Evolutionary conservation across 257 asterid species (phyloP), one percentile per base, ranked within the genome.

Genomic region (Ilex aquifolium): DNA sequence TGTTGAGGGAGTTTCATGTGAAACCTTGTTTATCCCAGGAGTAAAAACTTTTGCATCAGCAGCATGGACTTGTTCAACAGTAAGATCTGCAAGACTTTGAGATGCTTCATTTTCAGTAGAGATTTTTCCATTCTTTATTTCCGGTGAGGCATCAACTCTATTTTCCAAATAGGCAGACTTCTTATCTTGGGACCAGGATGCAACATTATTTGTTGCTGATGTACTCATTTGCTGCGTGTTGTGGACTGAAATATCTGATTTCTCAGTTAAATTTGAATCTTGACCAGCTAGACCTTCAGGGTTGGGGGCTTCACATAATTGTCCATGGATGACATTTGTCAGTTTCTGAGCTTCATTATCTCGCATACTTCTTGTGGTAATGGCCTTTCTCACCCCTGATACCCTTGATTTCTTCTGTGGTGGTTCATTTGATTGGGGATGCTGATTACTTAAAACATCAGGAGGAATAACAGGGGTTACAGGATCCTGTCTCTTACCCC

Each of bases 401-500:
- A 81, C 86, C 72, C 95, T 82, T 32, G 90, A 73, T 79, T 82
- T 86, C 69, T 83, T 91, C 63, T 49, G 87, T 17, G 80, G 82
- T 62, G 84, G 82, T 68, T 78, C 90, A 76, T 64, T 55, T 50
- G 72, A 32, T 64, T 68, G 69, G 67, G 71, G 70, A 73, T 72
- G 86, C 80, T 72, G 83, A 75, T 67, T 76, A 68, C 73, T 42
- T 68, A 71, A 42, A 63, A 68, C 72, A 52, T 78, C 94, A 66
- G 87, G 77, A 72, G 87, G 77, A 70, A 62, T 68, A 66, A 46
- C 59, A 64, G 85, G 52, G 16, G 49, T 74, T 49, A 66, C 69
- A 69, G 78, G 69, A 55, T 82, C 92, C 74, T 76, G 85, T 74
- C 85, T 82, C 78, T 82, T 86, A 65, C 91, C 88, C 77, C 87